Evolutionary conservation across 495 filamentous ascomycete species (phyloP), one percentile per base, ranked within the genome.

Genomic region (Penicillium malachiteum): DNA sequence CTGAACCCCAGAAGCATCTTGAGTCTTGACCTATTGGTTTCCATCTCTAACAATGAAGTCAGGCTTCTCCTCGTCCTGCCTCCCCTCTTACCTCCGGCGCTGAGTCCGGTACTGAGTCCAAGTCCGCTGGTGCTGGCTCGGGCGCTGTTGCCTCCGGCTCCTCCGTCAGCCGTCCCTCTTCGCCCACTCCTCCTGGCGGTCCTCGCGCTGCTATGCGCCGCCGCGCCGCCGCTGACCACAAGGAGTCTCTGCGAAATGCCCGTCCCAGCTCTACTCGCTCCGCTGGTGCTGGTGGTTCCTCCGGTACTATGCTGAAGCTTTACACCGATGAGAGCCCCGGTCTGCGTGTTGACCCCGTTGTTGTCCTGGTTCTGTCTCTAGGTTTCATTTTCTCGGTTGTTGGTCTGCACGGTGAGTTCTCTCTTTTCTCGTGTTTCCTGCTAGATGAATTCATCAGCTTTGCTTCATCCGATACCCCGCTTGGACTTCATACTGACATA

Each of bases 361-460:
- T 98, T 48, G 94, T 98, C 43, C 79, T 98, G 67, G 92, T 96
- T 56, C 82, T 98, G 59, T 92, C 87, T 58, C 81, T 98, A 58
- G 94, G 93, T 41, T 98, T 98, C 76, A 98, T 98, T 72, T 96
- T 97, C 78, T 94, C 89, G 64, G 94, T 98, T 69, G 94, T 98
- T 64, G 92, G 91, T 63, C 79, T 98, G 71, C 94, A 98, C 75
- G 89, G 94, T 98, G 84, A 58, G 89, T 35, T 39, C 13, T 18
- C 8, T 41, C 16, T 8, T 18, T 8, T 5, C 40, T 8, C 34
- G 14, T 9, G 12, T 16, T 30, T n/a, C 9, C 30, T 11, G 41
- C 48, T 33, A 4, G 21, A 26, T 26, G n/a, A 26, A 26, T 26
- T 2, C 4, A 26, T 4, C 21, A 26, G 21, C 21, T 26, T 4